These are phyloP conservation scores for Aspergillus amoenus DNA, from an alignment of 2,329 filamentous ascomycete genomes.

Conservation along the genomic window DNA sequence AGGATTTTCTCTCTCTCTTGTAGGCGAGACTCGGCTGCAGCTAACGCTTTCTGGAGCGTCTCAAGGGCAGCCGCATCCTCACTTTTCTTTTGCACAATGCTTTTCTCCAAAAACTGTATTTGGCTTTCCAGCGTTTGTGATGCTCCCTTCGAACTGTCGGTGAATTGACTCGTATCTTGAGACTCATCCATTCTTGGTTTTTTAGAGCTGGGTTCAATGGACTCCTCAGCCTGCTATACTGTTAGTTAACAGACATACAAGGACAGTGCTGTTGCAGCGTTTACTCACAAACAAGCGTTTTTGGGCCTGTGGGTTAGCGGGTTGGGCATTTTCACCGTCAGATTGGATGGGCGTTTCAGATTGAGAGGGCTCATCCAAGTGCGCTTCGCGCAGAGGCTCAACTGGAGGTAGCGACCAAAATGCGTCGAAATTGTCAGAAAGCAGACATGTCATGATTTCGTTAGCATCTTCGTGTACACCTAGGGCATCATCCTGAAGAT, in stretches of 20 bases:
- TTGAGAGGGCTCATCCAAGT: constrained; percentile 21
- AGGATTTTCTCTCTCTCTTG: constrained; percentile 35
- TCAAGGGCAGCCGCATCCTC: constrained; percentile 32
- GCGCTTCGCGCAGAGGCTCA: constrained; percentile 37
- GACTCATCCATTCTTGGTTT: constrained; percentile 36
- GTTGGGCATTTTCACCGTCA: background rate
- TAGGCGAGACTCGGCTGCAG: constrained; percentile 27
- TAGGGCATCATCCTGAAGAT: constrained; percentile 43
- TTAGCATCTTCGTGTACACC: constrained; percentile 42
- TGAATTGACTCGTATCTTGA: constrained; percentile 39
- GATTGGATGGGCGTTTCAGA: constrained; percentile 9
- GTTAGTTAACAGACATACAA: constrained; percentile 12
- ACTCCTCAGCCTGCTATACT: constrained; percentile 32
- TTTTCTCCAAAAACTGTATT: constrained; percentile 29
- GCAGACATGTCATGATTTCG: constrained; percentile 34
- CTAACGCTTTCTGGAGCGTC: constrained; percentile 29
- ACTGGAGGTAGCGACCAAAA: constrained; percentile 40
- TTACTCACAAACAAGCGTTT: constrained; percentile 35
- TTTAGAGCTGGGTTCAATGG: constrained; percentile 33
- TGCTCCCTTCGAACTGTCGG: constrained; percentile 32
- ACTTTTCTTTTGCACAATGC: constrained; percentile 31
- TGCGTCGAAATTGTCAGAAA: constrained; percentile 36
- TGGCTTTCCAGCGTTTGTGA: constrained; percentile 32
- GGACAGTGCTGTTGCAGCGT: background rate
- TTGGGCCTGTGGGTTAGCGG: constrained; percentile 14